Base-by-base conservation (phyloP, 2,329 filamentous ascomycete genomes). In the Talaromyces sp. region DNA sequence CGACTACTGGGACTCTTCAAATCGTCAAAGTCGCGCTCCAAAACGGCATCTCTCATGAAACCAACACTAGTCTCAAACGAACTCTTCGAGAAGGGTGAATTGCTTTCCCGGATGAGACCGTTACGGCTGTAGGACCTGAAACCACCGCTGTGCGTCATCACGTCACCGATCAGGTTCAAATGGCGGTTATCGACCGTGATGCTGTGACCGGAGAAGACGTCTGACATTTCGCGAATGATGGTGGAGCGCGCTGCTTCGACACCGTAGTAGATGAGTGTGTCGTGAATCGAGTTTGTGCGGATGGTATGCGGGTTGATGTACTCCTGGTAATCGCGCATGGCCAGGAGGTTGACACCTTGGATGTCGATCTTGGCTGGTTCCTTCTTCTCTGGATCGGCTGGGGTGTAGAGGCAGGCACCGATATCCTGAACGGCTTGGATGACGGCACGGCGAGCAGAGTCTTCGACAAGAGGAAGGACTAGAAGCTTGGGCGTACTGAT, bases 21-120 rank as follows among this genome's bases (percentile, higher is more conserved):
- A 72, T 95, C 91, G 77, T 99, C 95, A 84, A 88, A 92, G 77
- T 98, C 95, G 59, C 91, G 89, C 73, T 96, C 92, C 65, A 96
- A 82, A 29, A 97, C 90, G 1, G 95, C 93, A 75, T 98, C 95
- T 77, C 91, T 93, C 73, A 99, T 84, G 83, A 97, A 97, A 0
- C 91, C 89, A 45, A 98, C 86, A 2, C 95, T 99, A 3, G 95
- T 99, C 85, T 99, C 95, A 81, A 98, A 99, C 77, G 92, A 96
- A 94, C 98, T 98, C 85, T 98, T 98, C 80, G 95, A 94, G 72
- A 99, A 94, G 0, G 95, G 93, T 70, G 89, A 93, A 31, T 94
- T 89, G 73, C 92, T 93, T 69, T 91, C 89, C 74, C 88, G 89
- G 67, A 82, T 78, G 47, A 99, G 83, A 1, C 94, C 95, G 75